Conservation (phyloP, 106 monocot genomes). For the Iris macrosiphon region DNA sequence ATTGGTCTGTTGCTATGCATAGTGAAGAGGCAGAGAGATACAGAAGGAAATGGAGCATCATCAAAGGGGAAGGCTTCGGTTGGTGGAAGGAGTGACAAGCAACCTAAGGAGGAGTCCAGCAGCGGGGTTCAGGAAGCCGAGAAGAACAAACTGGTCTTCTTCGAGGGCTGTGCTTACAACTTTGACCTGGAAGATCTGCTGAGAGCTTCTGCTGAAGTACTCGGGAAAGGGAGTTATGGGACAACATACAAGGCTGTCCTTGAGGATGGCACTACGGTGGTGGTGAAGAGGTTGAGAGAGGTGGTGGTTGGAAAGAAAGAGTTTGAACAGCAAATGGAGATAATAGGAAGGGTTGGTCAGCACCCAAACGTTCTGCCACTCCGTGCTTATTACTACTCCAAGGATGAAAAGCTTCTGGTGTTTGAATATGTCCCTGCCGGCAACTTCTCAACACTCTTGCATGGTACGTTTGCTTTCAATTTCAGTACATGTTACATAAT, state of each 20-base stretch:
- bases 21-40: constrained; percentile 28
- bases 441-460: constrained; percentile 57
- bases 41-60: constrained; percentile 8
- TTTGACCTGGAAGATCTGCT: constrained; percentile 94
- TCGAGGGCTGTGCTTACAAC: constrained; percentile 76
- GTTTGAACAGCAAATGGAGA: constrained; percentile 97
- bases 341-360: constrained; percentile 63
- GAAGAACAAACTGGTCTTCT: constrained; percentile 86
- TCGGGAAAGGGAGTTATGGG: constrained; percentile 95
- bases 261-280: constrained; percentile 87
- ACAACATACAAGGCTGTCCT: constrained; percentile 94
- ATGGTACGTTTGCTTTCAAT: constrained; percentile 41
- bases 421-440: constrained; percentile 65
- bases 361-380: constrained; percentile 72
- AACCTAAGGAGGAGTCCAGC: constrained; percentile 58
- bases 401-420: constrained; percentile 96
- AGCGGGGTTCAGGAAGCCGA: constrained; percentile 85
- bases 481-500: too few relatives aligned
- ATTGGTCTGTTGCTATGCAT: constrained; percentile 47
- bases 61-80: constrained; percentile 44
- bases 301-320: constrained; percentile 79
- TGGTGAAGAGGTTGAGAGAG: constrained; percentile 93
- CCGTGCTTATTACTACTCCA: constrained; percentile 95
- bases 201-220: constrained; percentile 94
- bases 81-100: constrained; percentile 51